These are phyloP conservation scores for Boletus pseudo-olivaceus DNA, from an alignment of 768 basidiomycete species.

Conservation along the genomic window DNA sequence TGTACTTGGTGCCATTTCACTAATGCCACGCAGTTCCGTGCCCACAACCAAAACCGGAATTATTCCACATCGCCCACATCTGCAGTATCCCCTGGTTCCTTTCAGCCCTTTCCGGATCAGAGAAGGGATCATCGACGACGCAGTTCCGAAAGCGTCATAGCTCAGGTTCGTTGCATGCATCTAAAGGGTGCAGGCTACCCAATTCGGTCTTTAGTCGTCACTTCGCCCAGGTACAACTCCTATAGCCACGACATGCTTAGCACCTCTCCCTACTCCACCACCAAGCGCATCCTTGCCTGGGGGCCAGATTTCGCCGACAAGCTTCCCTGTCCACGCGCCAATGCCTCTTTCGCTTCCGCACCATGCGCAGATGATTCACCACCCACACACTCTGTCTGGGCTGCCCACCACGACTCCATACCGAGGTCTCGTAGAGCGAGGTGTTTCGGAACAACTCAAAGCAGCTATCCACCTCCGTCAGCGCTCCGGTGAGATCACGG, in stretches of 20 bases:
- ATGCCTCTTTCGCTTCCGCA: constrained; percentile 7
- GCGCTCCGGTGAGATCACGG: background rate
- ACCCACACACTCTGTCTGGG: constrained; percentile 4
- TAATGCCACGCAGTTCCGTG: background rate
- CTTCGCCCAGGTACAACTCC: constrained; percentile 8
- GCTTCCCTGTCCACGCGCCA: constrained; percentile 11
- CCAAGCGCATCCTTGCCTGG: constrained; percentile 5
- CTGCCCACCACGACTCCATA: background rate
- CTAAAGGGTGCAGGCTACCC: background rate
- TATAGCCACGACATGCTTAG: constrained; percentile 14
- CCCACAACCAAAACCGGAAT: constrained; percentile 4
- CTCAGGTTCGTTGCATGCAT: constrained; percentile 18
- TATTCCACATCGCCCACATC: constrained; percentile 7
- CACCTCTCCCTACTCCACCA: constrained; percentile 22
- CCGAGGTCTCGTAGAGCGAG: background rate
- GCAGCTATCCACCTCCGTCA: background rate
- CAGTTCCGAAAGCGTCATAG: constrained; percentile 14
- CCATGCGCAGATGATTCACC: background rate
- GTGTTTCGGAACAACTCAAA: background rate
- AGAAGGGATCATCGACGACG: constrained; percentile 5
- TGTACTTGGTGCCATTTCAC: background rate
- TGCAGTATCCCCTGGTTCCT: background rate
- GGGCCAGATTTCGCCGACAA: constrained; percentile 6
- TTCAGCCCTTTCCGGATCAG: constrained; percentile 6
- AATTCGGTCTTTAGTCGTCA: constrained; percentile 8